These are phyloP conservation scores for Ensete glaucum DNA, from an alignment of 176 grass and related monocot species.

Conservation along the genomic window DNA sequence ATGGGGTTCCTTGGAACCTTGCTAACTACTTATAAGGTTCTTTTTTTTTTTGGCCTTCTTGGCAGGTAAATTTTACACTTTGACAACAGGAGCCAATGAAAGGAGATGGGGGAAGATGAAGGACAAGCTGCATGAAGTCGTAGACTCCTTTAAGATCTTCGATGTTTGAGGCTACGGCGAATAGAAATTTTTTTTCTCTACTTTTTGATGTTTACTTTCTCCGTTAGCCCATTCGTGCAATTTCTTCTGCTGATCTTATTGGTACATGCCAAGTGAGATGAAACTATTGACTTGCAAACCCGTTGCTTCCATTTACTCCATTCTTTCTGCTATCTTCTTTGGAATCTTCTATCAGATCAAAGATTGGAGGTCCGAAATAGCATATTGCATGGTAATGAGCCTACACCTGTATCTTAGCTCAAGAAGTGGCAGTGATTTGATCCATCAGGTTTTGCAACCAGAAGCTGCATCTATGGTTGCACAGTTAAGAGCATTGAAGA, in stretches of 20 bases:
- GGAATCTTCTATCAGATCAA: not conserved
- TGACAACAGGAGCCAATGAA: conserved; percentile 86
- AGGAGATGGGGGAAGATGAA: conserved; percentile 98
- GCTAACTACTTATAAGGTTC: not conserved
- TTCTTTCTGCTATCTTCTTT: not conserved
- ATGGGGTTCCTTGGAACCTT: not conserved
- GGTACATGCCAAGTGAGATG: not conserved
- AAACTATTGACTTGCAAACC: not conserved
- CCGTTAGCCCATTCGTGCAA: not conserved
- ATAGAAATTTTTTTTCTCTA: not conserved
- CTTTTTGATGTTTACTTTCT: not conserved
- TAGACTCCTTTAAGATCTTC: conserved; percentile 66
- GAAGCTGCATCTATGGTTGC: conserved; percentile 21
- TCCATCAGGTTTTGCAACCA: not conserved
- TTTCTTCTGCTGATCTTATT: not conserved
- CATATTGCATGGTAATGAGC: too few species aligned
- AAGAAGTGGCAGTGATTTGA: not conserved
- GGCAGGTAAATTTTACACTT: conserved; percentile 83
- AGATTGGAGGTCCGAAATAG: too few species aligned
- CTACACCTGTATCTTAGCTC: too few species aligned
- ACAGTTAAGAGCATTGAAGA: conserved; percentile 56
- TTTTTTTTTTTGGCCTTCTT: conserved; percentile 15
- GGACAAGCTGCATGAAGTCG: conserved; percentile 59
- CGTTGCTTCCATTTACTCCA: not conserved
- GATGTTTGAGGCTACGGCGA: conserved; percentile 21